Evolutionary conservation across 179 eudicot genomes (phyloP).

Genomic region (Nepenthes alata): DNA sequence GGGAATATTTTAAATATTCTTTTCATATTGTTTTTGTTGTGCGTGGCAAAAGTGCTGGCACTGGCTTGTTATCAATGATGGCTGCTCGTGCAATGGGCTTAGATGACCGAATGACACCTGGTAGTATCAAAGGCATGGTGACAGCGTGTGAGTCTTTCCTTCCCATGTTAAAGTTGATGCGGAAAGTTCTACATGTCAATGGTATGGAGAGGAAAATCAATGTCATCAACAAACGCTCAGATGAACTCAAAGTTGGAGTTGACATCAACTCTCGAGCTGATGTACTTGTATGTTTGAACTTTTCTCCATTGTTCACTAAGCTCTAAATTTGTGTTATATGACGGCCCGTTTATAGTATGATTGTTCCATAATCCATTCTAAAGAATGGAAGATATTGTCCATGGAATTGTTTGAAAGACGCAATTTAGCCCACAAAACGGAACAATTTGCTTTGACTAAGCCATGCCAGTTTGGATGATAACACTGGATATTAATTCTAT

Average conservation of each 20-base stretch:
- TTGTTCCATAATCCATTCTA: too few species aligned
- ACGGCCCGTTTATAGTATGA: background rate
- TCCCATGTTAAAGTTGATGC: slow-evolving; percentile 85
- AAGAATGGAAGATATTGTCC: too few species aligned
- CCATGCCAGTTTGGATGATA: background rate
- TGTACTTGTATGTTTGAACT: slow-evolving; percentile 50
- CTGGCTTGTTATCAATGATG: slow-evolving; percentile 93
- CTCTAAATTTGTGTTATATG: background rate
- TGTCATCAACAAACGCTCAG: slow-evolving; percentile 73
- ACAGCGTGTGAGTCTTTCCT: slow-evolving; percentile 89
- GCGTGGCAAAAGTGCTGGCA: slow-evolving; percentile 54
- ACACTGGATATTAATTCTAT: background rate
- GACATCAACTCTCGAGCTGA: slow-evolving; percentile 65
- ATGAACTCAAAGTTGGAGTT: slow-evolving; percentile 59
- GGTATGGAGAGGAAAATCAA: slow-evolving; percentile 48
- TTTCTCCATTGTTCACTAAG: background rate
- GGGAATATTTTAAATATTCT: background rate
- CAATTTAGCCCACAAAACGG: too few species aligned
- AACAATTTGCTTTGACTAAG: too few species aligned
- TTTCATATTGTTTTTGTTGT: background rate
- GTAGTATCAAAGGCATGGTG: slow-evolving; percentile 37
- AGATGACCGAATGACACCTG: slow-evolving; percentile 15
- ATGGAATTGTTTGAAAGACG: too few species aligned
- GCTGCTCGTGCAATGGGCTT: slow-evolving; percentile 67
- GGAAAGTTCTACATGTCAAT: slow-evolving; percentile 56